These are phyloP conservation scores for Cyclotella baltica DNA, from an alignment of 108 stramenopile genomes.

Conservation along the genomic window DNA sequence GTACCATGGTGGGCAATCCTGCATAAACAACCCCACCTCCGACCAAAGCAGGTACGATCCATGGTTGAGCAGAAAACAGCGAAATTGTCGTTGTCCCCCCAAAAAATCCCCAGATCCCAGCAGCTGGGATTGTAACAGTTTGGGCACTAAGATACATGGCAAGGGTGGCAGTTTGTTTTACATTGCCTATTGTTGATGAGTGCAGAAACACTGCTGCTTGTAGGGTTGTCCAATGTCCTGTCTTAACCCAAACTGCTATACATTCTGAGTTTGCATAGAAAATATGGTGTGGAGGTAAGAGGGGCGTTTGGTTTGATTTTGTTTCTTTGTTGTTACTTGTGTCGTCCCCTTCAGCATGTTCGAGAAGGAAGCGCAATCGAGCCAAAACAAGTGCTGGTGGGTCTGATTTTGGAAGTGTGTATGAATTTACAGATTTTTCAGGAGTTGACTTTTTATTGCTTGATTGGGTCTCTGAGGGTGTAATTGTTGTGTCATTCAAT, in stretches of 20 bases:
- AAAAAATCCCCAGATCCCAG: conserved; percentile 83
- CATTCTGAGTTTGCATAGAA: conserved; percentile 87
- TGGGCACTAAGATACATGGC: conserved; percentile 65
- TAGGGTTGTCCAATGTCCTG: conserved; percentile 53
- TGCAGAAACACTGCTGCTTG: conserved; percentile 54
- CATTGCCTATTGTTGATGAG: conserved; percentile 71
- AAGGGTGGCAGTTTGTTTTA: conserved; percentile 75
- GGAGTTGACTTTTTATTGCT: not conserved
- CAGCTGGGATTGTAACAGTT: conserved; percentile 74
- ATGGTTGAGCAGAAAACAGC: conserved; percentile 63
- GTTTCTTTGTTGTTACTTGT: not conserved
- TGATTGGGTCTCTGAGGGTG: not conserved
- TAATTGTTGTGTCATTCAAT: not conserved
- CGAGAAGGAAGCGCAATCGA: conserved; percentile 62
- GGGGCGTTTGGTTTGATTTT: conserved; percentile 12
- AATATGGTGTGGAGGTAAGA: conserved; percentile 77
- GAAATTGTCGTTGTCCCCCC: conserved; percentile 70
- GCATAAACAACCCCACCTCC: conserved; percentile 76
- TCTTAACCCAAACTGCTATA: conserved; percentile 80
- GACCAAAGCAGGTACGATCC: conserved; percentile 73
- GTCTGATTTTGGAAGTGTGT: conserved; percentile 59
- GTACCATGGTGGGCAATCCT: conserved; percentile 65
- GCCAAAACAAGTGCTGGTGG: conserved; percentile 58
- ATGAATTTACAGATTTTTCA: not conserved
- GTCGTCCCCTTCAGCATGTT: conserved; percentile 39